Evolutionary conservation across 1,284 basidiomycete species (phyloP).

Genomic region (Sanguinoderma infundibulare): DNA sequence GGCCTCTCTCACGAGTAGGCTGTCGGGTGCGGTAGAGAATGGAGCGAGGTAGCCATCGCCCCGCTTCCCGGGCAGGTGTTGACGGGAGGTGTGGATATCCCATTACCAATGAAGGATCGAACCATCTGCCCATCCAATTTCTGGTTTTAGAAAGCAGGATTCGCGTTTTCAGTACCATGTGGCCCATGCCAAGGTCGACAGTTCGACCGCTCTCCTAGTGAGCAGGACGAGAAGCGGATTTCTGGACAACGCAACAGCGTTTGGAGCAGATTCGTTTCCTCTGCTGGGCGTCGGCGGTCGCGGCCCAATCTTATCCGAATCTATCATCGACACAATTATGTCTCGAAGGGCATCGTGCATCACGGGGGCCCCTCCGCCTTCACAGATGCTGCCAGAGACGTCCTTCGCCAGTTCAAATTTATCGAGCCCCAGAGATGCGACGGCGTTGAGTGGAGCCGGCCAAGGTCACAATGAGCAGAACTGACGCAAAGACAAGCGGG

Average conservation of each 20-base stretch:
- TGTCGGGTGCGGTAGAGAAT: not conserved
- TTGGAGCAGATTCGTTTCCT: not conserved
- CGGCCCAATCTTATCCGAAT: slow-evolving; percentile 7
- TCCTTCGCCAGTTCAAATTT: not conserved
- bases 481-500: not conserved
- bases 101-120: not conserved
- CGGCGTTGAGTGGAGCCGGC: slow-evolving; percentile 3
- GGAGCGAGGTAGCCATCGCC: not conserved
- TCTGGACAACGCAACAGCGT: not conserved
- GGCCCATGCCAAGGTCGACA: not conserved
- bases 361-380: not conserved
- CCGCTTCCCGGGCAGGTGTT: not conserved
- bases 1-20: not conserved
- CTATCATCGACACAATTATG: slow-evolving; percentile 1
- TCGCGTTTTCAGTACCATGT: not conserved
- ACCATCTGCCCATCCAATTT: not conserved
- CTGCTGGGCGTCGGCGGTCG: not conserved
- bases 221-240: not conserved
- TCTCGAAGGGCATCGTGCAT: not conserved
- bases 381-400: not conserved
- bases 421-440: not conserved
- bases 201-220: not conserved
- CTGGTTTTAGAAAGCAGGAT: not conserved
- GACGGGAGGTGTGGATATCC: not conserved
- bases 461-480: not conserved